Evolutionary conservation across 2,329 filamentous ascomycete genomes (phyloP).

Genomic region (Penicillium sclerotiorum): DNA sequence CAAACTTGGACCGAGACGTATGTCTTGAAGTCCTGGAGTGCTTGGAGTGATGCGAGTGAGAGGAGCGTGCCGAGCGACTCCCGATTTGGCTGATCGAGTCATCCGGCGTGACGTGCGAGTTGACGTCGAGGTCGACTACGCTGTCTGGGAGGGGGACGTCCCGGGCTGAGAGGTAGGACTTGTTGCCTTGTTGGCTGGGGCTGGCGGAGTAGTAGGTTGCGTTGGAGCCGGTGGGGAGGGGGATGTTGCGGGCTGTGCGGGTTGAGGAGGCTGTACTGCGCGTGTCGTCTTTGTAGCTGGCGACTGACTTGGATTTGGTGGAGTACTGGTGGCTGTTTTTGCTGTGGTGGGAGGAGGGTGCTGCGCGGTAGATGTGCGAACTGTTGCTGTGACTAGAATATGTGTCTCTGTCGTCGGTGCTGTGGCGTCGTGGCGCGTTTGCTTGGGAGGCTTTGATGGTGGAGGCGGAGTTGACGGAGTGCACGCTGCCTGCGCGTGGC

Average conservation of each 20-base stretch:
- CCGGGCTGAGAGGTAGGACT: constrained; percentile 25
- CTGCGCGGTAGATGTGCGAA: constrained; percentile 19
- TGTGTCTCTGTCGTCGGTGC: constrained; percentile 25
- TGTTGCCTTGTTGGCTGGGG: constrained; percentile 15
- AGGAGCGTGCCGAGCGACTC: constrained; percentile 26
- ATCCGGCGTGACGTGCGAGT: constrained; percentile 69
- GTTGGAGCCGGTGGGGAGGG: constrained; percentile 36
- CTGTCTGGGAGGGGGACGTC: constrained; percentile 35
- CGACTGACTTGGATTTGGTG: constrained; percentile 16
- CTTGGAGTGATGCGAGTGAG: constrained; percentile 30
- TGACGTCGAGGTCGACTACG: constrained; percentile 36
- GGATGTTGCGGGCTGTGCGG: constrained; percentile 40
- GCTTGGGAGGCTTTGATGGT: constrained; percentile 39
- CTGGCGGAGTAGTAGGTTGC: constrained; percentile 28
- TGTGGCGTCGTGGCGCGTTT: constrained; percentile 18
- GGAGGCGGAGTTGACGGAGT: constrained; percentile 32
- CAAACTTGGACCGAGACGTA: constrained; percentile 39
- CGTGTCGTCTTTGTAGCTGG: constrained; percentile 12
- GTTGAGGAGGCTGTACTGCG: constrained; percentile 33
- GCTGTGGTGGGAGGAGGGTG: constrained; percentile 19
- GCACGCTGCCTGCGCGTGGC: constrained; percentile 36
- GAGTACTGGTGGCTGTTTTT: constrained; percentile 30
- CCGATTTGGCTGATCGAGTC: constrained; percentile 76
- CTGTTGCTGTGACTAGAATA: constrained; percentile 22
- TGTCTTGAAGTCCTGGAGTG: constrained; percentile 34